These are phyloP conservation scores for Paramecium biaurelia DNA, from an alignment of 73 alveolate genomes.

Conservation along the genomic window DNA sequence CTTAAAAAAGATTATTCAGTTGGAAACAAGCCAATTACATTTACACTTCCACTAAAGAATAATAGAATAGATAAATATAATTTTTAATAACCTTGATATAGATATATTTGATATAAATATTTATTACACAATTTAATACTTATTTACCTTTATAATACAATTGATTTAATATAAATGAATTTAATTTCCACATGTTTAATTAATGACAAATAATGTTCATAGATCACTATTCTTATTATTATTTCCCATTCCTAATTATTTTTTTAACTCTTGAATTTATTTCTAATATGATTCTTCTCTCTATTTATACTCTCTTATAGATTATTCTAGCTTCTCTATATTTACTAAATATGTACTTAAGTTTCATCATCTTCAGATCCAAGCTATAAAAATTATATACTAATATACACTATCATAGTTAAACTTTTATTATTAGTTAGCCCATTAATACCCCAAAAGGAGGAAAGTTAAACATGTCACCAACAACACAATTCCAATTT, in stretches of 20 bases:
- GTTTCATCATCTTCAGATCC: neutral
- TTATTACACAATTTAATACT: neutral
- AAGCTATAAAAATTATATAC: neutral
- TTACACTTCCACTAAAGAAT: neutral
- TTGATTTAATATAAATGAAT: neutral
- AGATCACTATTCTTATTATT: neutral
- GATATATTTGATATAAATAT: too few species aligned
- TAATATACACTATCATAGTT: neutral
- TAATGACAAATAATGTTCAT: neutral
- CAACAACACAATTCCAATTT: neutral
- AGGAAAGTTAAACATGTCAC: neutral
- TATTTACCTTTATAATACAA: neutral
- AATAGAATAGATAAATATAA: neutral
- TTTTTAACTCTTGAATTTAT: neutral
- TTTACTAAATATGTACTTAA: neutral
- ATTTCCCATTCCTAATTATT: neutral
- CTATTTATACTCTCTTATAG: neutral
- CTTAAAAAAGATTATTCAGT: neutral
- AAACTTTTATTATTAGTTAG: neutral
- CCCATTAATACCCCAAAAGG: neutral
- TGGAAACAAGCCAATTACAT: neutral
- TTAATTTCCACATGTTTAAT: neutral
- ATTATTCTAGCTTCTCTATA: neutral
- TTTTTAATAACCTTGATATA: too few species aligned
- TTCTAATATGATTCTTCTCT: neutral